phyloP scores from a whole-genome alignment of 2,329 filamentous ascomycete species.

The Mycosphaerella arachidis region DNA sequence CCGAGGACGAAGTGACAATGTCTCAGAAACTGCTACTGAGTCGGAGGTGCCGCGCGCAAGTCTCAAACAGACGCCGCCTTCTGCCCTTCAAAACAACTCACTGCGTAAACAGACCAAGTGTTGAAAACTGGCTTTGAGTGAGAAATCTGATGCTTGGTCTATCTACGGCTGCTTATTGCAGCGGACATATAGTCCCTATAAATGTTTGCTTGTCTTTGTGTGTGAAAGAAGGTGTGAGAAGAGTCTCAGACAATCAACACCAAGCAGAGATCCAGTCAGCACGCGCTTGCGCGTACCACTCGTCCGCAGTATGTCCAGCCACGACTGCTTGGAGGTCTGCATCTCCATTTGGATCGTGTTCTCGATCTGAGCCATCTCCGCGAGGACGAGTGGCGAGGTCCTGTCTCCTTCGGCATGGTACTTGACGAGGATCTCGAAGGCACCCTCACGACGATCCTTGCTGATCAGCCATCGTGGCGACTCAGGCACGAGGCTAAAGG shows the following conservation, averaged over 20 bases:
- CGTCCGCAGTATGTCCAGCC: conserved; percentile 19
- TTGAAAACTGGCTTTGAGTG: conserved; percentile 17
- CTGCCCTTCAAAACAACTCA: too few species aligned
- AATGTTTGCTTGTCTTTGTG: too few species aligned
- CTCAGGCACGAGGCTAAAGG: conserved; percentile 17
- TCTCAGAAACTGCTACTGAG: too few species aligned
- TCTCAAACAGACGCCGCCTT: too few species aligned
- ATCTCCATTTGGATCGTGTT: conserved; percentile 55
- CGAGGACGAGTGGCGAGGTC: conserved; percentile 50
- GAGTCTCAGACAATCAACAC: conserved; percentile 19
- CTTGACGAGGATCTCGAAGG: conserved; percentile 33
- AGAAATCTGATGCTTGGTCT: too few species aligned
- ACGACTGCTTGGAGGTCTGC: conserved; percentile 51
- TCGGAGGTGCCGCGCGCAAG: too few species aligned
- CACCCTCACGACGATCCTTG: conserved; percentile 22
- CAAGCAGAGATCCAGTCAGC: conserved; percentile 34
- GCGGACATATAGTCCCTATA: too few species aligned
- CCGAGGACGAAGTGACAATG: too few species aligned
- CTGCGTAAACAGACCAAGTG: too few species aligned
- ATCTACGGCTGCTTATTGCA: too few species aligned
- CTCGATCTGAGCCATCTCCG: conserved; percentile 49
- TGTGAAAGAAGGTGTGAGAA: too few species aligned
- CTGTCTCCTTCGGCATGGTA: conserved; percentile 44
- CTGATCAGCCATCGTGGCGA: conserved; percentile 24
- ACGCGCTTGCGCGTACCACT: conserved; percentile 33